Conservation (phyloP, 345 rosid genomes). For the Alliaria petiolata region DNA sequence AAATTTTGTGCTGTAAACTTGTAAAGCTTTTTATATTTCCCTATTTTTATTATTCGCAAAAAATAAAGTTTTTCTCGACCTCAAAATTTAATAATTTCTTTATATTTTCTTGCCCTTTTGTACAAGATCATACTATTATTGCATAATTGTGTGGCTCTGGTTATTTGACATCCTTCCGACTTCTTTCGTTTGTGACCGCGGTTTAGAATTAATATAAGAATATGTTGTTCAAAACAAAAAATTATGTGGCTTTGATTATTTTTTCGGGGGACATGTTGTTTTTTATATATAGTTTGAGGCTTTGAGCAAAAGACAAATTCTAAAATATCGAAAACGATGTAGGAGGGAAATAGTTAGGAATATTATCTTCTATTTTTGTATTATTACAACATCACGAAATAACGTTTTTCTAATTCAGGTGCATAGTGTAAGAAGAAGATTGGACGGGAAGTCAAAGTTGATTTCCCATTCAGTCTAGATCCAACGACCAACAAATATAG, state of each 20-base stretch:
- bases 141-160: neutral
- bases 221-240: too few species aligned
- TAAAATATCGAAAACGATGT: slow-evolving; percentile 6
- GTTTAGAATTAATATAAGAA: too few species aligned
- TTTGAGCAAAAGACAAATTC: neutral
- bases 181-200: too few species aligned
- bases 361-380: slow-evolving; percentile 16
- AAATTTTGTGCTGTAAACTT: neutral
- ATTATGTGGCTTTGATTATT: neutral
- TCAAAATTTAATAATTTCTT: neutral
- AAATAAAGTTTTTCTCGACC: neutral
- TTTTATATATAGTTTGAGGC: neutral
- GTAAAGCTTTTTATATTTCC: neutral
- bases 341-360: neutral
- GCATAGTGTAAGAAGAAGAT: neutral
- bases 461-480: neutral
- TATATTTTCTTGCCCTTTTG: neutral
- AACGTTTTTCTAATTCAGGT: neutral
- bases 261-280: neutral
- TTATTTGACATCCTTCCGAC: too few species aligned
- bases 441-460: slow-evolving; percentile 5
- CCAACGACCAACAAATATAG: neutral
- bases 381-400: neutral
- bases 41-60: neutral
- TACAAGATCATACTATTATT: neutral